phyloP scores from a whole-genome alignment of 2,329 filamentous ascomycete species.

The Calonectria pauciramosa region DNA sequence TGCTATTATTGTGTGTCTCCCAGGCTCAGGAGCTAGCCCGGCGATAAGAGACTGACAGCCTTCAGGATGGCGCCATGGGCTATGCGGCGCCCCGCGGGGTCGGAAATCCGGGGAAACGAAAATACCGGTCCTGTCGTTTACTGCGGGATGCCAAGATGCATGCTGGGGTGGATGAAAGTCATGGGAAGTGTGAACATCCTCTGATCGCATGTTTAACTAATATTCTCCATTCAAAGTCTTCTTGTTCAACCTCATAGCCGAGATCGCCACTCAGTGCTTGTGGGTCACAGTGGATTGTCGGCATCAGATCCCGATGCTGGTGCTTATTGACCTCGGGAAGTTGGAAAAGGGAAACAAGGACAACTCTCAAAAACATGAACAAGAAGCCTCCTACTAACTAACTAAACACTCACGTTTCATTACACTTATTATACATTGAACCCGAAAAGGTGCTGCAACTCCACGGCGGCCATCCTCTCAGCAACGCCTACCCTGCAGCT shows the following conservation, averaged over 20 bases:
- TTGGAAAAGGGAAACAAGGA: background rate
- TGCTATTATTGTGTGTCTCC: constrained; percentile 6
- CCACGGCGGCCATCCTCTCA: background rate
- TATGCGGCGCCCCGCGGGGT: constrained; percentile 36
- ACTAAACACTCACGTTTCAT: background rate
- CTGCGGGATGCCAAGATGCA: background rate
- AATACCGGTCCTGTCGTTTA: constrained; percentile 24
- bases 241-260: background rate
- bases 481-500: background rate
- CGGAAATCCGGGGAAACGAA: constrained; percentile 43
- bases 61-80: background rate
- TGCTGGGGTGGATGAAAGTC: background rate
- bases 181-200: background rate
- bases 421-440: background rate
- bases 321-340: background rate
- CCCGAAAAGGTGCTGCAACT: background rate
- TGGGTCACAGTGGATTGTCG: background rate
- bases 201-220: background rate
- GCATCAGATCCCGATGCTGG: background rate
- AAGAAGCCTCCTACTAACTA: background rate
- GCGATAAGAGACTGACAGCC: constrained; percentile 15
- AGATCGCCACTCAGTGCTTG: background rate
- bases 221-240: too few relatives aligned
- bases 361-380: background rate
- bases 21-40: background rate